Evolutionary conservation across 2,329 filamentous ascomycete species (phyloP).

Genomic region (Microcyclospora tardicrescens): DNA sequence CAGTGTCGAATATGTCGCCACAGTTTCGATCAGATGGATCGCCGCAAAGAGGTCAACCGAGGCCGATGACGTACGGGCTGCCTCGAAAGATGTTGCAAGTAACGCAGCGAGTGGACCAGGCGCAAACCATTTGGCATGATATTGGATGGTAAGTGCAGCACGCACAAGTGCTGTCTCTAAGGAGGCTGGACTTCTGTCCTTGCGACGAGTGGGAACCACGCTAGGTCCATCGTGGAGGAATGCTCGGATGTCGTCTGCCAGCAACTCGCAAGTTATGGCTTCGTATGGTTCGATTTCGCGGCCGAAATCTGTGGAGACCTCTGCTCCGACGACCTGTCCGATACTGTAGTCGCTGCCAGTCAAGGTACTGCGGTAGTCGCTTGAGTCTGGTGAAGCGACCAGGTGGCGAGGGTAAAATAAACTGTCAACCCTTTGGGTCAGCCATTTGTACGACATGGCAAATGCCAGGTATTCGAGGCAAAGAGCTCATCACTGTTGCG

Average conservation of each 20-base stretch:
- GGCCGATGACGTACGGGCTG: slow-evolving; percentile 14
- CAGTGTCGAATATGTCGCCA: slow-evolving; percentile 18
- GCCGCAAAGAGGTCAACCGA: slow-evolving; percentile 18
- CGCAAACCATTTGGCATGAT: slow-evolving; percentile 22
- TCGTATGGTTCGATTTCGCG: slow-evolving; percentile 17
- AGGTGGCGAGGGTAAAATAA: too few relatives aligned
- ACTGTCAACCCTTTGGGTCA: too few relatives aligned
- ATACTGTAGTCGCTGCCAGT: too few relatives aligned
- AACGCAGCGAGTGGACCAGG: slow-evolving; percentile 12
- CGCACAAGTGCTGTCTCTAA: slow-evolving; percentile 12
- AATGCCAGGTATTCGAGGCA: too few relatives aligned
- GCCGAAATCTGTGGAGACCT: neutral
- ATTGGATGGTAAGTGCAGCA: slow-evolving; percentile 13
- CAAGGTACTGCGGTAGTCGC: too few relatives aligned
- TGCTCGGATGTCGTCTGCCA: slow-evolving; percentile 10
- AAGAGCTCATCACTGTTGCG: too few relatives aligned
- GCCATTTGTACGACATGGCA: too few relatives aligned
- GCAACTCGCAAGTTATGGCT: slow-evolving; percentile 12
- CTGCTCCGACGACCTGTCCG: too few relatives aligned
- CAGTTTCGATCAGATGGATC: slow-evolving; percentile 17
- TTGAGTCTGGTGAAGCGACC: too few relatives aligned
- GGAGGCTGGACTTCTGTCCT: slow-evolving; percentile 1
- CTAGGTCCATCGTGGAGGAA: neutral
- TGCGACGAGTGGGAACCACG: slow-evolving; percentile 1
- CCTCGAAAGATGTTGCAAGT: slow-evolving; percentile 13